Base-by-base conservation (phyloP, 495 filamentous ascomycete species). In the Immersiella caudata region DNA sequence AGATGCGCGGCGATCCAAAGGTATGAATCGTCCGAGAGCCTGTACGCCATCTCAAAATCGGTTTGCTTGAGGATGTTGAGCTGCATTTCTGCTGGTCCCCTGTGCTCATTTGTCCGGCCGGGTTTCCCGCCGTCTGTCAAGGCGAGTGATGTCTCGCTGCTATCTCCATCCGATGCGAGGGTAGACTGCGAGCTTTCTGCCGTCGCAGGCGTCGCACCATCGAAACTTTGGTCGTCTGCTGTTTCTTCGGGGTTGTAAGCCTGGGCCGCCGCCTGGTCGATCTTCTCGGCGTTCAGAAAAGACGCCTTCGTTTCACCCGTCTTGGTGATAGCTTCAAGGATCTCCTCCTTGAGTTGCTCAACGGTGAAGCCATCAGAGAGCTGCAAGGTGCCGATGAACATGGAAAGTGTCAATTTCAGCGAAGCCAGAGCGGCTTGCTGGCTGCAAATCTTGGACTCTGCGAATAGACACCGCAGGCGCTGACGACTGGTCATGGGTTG, bases 301-400 rank as follows among this genome's bases (percentile, higher is more conserved):
- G 14, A 1, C 2, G 52, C 9, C 52, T 55, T 55, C 2, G 52
- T 22, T 2, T 7, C 16, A 2, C 3, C n/a, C 2, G 52, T 55
- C 24, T 55, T 22, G 52, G 52, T 16, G 52, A 55, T 55, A 14
- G 52, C 14, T 9, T 55, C 52, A 2, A 22, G 52, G 52, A 55
- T 55, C 52, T 55, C 52, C 52, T 55, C 21, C 24, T 55, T 55
- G 2, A 55, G n/a, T n/a, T 55, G 9, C n/a, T 55, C 52, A n/a
- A 55, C 52, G 52, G 25, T 22, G 25, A 55, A 55, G n/a, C 52
- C 52, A 55, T 55, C 52, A 22, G 52, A n/a, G 52, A 55, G 52
- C n/a, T 55, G 52, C 52, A 55, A n/a, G 6, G 52, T 55, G 52
- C n/a, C 22, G 9, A 55, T 9, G n/a, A 54, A 54, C 18, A 55